phyloP scores from a whole-genome alignment of 345 rosid genomes.

The Mallotus nudiflorus region DNA sequence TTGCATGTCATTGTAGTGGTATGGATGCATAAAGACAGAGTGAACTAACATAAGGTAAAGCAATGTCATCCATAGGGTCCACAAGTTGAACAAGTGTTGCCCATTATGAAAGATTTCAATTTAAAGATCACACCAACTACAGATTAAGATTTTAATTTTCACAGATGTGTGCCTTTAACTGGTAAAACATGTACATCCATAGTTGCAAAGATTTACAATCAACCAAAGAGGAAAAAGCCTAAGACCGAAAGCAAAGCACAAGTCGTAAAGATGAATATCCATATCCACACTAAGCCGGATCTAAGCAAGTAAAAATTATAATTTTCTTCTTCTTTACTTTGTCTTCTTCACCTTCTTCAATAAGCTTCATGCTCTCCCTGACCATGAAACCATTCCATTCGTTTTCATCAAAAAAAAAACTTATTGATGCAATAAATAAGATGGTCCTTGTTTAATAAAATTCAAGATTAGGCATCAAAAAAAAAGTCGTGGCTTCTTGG shows the following conservation, averaged over 20 bases:
- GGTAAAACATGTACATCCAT: not conserved
- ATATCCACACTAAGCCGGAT: not conserved
- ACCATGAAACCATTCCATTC: not conserved
- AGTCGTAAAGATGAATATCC: no score
- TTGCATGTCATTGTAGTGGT: no score
- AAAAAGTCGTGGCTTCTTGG: no score
- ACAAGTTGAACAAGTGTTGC: not conserved
- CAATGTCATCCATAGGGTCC: not conserved
- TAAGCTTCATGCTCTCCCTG: constrained; percentile 40
- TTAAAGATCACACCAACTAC: not conserved
- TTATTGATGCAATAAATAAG: not conserved
- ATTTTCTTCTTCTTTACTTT: not conserved
- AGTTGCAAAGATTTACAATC: not conserved
- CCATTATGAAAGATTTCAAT: not conserved
- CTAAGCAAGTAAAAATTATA: no score
- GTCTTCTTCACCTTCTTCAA: not conserved
- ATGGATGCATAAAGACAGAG: no score
- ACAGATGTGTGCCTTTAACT: not conserved
- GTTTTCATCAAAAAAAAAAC: not conserved
- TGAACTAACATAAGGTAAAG: no score
- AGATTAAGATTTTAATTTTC: not conserved
- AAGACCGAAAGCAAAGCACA: not conserved
- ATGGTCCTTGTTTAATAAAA: no score
- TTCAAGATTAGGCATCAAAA: no score
- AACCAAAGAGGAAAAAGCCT: not conserved